These are phyloP conservation scores for Hygrocybe coccinea DNA, from an alignment of 768 basidiomycete species.

Conservation along the genomic window DNA sequence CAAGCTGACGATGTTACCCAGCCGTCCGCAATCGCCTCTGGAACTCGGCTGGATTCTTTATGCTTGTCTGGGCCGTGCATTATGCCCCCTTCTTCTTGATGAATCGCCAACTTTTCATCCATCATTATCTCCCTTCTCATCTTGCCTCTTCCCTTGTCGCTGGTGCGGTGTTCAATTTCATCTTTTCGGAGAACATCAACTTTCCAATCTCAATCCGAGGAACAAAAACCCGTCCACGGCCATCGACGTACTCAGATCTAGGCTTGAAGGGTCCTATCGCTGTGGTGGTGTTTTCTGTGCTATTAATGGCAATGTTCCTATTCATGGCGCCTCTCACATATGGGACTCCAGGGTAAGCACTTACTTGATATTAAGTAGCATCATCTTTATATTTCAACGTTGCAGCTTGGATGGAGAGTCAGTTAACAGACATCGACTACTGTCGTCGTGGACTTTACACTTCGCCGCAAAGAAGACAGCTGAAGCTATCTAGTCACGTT, in stretches of 20 bases:
- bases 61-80: slow-evolving; percentile 90
- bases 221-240: slow-evolving; percentile 54
- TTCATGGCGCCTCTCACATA: slow-evolving; percentile 91
- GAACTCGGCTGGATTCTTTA: slow-evolving; percentile 95
- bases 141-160: slow-evolving; percentile 88
- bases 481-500: slow-evolving; percentile 29
- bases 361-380: background rate
- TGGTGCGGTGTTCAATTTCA: slow-evolving; percentile 86
- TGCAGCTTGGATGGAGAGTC: slow-evolving; percentile 74
- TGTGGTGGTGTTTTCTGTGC: slow-evolving; percentile 50
- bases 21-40: slow-evolving; percentile 90
- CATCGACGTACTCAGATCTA: slow-evolving; percentile 62
- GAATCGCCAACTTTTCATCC: slow-evolving; percentile 93
- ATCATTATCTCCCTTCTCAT: slow-evolving; percentile 97
- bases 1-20: slow-evolving; percentile 30
- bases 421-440: slow-evolving; percentile 77
- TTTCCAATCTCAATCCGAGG: slow-evolving; percentile 82
- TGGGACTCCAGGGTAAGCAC: slow-evolving; percentile 85
- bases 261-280: slow-evolving; percentile 72
- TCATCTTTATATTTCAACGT: slow-evolving; percentile 10
- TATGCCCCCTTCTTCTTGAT: slow-evolving; percentile 98
- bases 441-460: slow-evolving; percentile 92
- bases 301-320: slow-evolving; percentile 60
- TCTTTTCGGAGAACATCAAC: slow-evolving; percentile 86
- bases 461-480: slow-evolving; percentile 68